Evolutionary conservation across 306 rosid genomes (phyloP).

Genomic region (Rosa lucieae): DNA sequence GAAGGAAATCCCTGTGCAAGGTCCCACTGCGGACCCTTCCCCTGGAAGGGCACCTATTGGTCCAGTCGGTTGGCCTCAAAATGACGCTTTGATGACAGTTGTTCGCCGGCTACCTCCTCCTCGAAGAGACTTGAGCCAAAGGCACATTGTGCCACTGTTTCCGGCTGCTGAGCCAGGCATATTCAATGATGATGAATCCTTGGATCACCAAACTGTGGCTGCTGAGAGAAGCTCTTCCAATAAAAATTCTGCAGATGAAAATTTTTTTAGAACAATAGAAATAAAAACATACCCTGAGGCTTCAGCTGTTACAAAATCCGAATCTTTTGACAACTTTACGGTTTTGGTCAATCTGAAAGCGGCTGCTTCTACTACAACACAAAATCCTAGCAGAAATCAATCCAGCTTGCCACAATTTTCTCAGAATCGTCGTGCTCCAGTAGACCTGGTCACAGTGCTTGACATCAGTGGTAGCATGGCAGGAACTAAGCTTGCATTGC

Average conservation of each 20-base stretch:
- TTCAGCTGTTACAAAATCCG: constrained; percentile 55
- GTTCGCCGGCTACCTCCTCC: constrained; percentile 72
- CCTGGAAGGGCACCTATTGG: constrained; percentile 52
- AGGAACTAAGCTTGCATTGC: constrained; percentile 92
- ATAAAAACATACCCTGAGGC: constrained; percentile 76
- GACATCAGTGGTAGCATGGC: constrained; percentile 99
- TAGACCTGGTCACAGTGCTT: constrained; percentile 96
- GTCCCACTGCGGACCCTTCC: constrained; percentile 55
- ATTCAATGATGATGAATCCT: constrained; percentile 81
- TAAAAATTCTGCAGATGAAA: constrained; percentile 36
- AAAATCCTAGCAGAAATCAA: constrained; percentile 44
- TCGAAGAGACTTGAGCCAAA: constrained; percentile 61
- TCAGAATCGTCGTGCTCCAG: constrained; percentile 73
- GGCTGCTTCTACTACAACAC: constrained; percentile 40
- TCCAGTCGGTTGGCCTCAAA: constrained; percentile 74
- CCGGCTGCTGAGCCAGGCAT: constrained; percentile 79
- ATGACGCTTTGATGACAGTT: constrained; percentile 82
- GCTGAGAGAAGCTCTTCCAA: constrained; percentile 39
- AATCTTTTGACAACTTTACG: constrained; percentile 53
- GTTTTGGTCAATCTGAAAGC: constrained; percentile 92
- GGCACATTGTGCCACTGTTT: constrained; percentile 75
- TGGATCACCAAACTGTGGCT: constrained; percentile 49
- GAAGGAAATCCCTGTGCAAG: constrained; percentile 87
- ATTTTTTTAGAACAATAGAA: constrained; percentile 48
- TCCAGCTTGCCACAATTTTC: constrained; percentile 50